Percentiles rank a stretch among this genome's conserved stretches.
phyloP scores from a whole-genome alignment of 2,329 filamentous ascomycete species.

The Penicillium sp. region DNA sequence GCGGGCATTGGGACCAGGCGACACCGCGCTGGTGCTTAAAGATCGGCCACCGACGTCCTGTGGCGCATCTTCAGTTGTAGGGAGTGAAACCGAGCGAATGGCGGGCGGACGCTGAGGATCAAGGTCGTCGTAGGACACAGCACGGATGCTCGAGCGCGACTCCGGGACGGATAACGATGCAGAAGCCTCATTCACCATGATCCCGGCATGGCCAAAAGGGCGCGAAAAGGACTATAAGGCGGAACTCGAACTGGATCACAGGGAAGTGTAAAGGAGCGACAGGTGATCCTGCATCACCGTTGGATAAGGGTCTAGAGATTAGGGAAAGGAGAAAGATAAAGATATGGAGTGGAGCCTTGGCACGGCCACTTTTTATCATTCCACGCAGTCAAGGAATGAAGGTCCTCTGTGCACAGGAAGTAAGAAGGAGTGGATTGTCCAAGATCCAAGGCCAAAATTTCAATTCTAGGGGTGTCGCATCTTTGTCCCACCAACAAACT shows the following conservation, averaged over 20 bases:
- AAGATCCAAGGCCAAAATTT: not conserved
- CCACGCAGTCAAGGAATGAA: conserved; percentile 1
- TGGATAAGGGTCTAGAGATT: conserved; percentile 17
- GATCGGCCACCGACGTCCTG: conserved; percentile 24
- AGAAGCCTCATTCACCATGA: conserved; percentile 32
- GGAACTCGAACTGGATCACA: conserved; percentile 1
- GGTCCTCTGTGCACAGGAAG: not conserved
- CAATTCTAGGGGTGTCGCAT: conserved; percentile 7
- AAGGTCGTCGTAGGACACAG: conserved; percentile 28
- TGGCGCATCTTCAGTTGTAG: conserved; percentile 22
- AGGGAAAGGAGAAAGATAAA: conserved; percentile 13
- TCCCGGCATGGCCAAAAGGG: conserved; percentile 30
- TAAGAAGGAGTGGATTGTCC: not conserved
- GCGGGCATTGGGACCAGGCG: conserved; percentile 12
- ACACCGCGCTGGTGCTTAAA: conserved; percentile 23
- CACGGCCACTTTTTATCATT: conserved; percentile 9
- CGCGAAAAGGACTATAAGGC: conserved; percentile 7
- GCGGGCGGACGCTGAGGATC: conserved; percentile 21
- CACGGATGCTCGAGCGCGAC: conserved; percentile 22
- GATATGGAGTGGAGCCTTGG: conserved; percentile 22
- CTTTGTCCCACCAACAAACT: conserved; percentile 14
- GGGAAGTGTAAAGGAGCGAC: conserved; percentile 14
- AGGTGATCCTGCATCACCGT: conserved; percentile 9
- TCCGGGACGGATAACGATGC: conserved; percentile 27
- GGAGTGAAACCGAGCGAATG: conserved; percentile 28